phyloP scores from a whole-genome alignment of 1,139 yeast genomes.

The Oligophagozyma castellii region DNA sequence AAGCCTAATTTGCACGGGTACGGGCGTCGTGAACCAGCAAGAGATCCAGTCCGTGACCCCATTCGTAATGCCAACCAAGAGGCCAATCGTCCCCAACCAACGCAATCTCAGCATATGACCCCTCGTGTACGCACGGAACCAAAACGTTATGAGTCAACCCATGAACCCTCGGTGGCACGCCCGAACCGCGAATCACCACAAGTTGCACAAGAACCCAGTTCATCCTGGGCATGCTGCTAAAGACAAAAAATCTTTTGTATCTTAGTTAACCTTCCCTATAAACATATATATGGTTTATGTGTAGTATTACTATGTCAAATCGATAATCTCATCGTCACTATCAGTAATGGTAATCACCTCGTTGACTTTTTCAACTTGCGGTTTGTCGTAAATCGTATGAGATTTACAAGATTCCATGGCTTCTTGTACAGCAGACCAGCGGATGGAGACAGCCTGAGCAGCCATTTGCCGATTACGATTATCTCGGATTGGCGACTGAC shows the following conservation, averaged over 20 bases:
- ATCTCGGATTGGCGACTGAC: not conserved
- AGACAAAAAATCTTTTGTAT: not conserved
- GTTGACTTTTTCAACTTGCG: slow-evolving; percentile 8
- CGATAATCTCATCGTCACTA: not conserved
- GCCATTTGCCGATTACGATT: not conserved
- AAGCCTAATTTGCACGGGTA: slow-evolving; percentile 74
- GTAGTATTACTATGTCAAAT: not conserved
- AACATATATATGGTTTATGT: not conserved
- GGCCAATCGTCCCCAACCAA: slow-evolving; percentile 15
- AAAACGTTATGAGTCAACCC: slow-evolving; percentile 12
- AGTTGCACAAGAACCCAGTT: no score
- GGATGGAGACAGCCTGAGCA: slow-evolving; percentile 1
- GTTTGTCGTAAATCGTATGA: no score
- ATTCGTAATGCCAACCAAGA: slow-evolving; percentile 17
- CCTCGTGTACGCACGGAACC: slow-evolving; percentile 28
- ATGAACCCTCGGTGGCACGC: slow-evolving; percentile 1
- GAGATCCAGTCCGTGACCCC: slow-evolving; percentile 15
- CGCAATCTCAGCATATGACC: slow-evolving; percentile 25
- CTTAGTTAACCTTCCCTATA: not conserved
- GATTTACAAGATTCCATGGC: no score
- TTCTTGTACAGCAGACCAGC: slow-evolving; percentile 2
- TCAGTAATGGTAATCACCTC: not conserved
- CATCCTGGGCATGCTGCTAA: no score
- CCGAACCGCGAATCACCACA: no score
- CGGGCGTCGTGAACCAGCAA: slow-evolving; percentile 54